phyloP scores from a whole-genome alignment of 148 eudicot genomes.

The Rhododendron williamsianum region DNA sequence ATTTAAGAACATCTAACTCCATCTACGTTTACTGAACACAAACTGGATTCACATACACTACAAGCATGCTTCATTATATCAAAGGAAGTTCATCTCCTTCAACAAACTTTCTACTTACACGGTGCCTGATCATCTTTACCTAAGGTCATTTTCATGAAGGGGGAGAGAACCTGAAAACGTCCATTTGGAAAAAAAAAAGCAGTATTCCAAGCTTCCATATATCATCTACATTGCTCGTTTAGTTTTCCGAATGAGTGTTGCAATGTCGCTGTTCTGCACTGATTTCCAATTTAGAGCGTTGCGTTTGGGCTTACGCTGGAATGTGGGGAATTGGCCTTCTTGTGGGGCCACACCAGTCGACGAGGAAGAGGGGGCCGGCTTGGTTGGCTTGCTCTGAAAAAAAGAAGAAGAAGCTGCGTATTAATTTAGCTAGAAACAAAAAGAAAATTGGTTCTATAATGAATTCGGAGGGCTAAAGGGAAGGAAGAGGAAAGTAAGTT shows the following conservation, averaged over 20 bases:
- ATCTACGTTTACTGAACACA: neutral
- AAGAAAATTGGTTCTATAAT: neutral
- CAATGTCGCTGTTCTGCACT: slow-evolving; percentile 32
- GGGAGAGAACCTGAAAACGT: neutral
- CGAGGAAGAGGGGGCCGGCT: neutral
- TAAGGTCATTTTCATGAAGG: neutral
- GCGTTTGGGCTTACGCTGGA: slow-evolving; percentile 22
- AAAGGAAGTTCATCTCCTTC: neutral
- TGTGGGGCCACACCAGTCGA: too few relatives aligned
- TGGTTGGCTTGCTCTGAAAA: slow-evolving; percentile 29
- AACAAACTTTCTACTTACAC: neutral
- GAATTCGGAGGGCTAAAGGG: neutral
- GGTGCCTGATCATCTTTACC: neutral
- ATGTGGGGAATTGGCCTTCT: neutral
- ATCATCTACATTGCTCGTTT: slow-evolving; percentile 15
- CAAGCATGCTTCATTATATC: neutral
- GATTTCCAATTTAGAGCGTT: slow-evolving; percentile 36
- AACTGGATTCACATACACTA: neutral
- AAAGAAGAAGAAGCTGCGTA: neutral
- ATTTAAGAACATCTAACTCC: neutral
- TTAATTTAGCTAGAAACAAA: neutral
- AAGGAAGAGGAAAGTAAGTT: neutral
- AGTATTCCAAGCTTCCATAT: neutral
- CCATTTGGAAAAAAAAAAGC: neutral
- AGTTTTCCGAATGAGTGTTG: slow-evolving; percentile 29